These are phyloP conservation scores for Dentipellis sp. DNA, from an alignment of 768 basidiomycete genomes.

Conservation along the genomic window DNA sequence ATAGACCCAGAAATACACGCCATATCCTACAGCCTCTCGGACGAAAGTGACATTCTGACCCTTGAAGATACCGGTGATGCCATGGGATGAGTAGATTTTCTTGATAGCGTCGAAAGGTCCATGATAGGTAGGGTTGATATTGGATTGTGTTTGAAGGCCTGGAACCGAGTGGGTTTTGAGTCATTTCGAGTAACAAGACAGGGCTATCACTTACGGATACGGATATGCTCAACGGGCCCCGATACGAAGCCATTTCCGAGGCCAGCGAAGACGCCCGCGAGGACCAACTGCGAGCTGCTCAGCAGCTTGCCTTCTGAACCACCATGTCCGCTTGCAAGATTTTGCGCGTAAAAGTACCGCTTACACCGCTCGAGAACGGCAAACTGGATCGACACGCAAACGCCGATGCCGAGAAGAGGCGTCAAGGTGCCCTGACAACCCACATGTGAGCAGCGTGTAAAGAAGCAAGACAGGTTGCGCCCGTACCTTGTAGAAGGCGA, in stretches of 20 bases:
- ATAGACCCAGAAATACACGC: conserved; percentile 85
- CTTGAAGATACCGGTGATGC: conserved; percentile 83
- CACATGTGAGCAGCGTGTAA: not conserved
- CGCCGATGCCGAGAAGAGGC: conserved; percentile 84
- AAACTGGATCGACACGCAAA: conserved; percentile 96
- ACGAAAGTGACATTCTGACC: conserved; percentile 85
- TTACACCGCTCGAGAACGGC: conserved; percentile 83
- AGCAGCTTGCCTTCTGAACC: conserved; percentile 58
- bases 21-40: conserved; percentile 78
- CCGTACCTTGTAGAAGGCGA: conserved; percentile 89
- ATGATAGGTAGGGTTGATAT: conserved; percentile 61
- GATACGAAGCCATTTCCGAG: conserved; percentile 88
- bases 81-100: conserved; percentile 70
- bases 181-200: conserved; percentile 1
- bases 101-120: conserved; percentile 86
- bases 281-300: conserved; percentile 54
- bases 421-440: conserved; percentile 71
- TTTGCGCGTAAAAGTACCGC: conserved; percentile 61
- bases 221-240: conserved; percentile 95
- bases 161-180: not conserved
- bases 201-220: conserved; percentile 62
- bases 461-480: conserved; percentile 2
- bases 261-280: conserved; percentile 78
- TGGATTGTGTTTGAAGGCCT: conserved; percentile 90
- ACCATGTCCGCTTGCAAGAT: conserved; percentile 47